Base-by-base conservation (phyloP, 371 early-diverging fungal genomes). In the Haplosporangium sp. region DNA sequence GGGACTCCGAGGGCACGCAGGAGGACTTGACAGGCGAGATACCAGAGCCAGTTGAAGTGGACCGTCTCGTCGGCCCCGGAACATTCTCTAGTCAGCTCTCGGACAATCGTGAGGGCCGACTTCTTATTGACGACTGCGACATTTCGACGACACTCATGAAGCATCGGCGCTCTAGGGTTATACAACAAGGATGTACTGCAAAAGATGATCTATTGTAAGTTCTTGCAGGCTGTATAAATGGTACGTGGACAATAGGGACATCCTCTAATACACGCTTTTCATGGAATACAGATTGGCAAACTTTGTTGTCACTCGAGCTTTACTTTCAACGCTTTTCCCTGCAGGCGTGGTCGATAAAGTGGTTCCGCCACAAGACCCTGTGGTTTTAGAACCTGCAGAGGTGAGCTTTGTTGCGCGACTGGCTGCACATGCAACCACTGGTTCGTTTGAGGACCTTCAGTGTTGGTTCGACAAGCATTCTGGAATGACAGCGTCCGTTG, bases 401-500 rank as follows among this genome's bases (percentile, higher is more conserved):
- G 12, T 54, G 36, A 37, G 37, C 9, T 37, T 54, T 54, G 29
- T 54, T 54, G 10, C 10, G 6, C 55, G 55, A 5, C 23, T 54
- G 20, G 16, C 55, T 29, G 37, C 55, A 10, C 36, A 37, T 23
- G 55, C 55, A 5, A 9, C 55, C 20, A 16, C 16, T 29, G 20
- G 37, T 23, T 54, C 55, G 55, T 54, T 29, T 54, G 36, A 54
- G 20, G 29, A 54, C 13, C 55, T 54, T 6, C 55, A 36, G 37
- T 21, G 37, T 11, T 54, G 55, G 55, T 36, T 54, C 5, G 55
- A 5, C 8, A 20, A 5, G 7, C 36, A 54, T 8, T 37, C 55
- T 29, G 37, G 55, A 16, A 29, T 54, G 55, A 23, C 23, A 9
- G 20, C 55, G 16, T 54, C 55, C 10, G 7, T 54, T 10, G 43